Evolutionary conservation across 805 yeast species (phyloP).

Genomic region (Suhomyces tanzawaensis): DNA sequence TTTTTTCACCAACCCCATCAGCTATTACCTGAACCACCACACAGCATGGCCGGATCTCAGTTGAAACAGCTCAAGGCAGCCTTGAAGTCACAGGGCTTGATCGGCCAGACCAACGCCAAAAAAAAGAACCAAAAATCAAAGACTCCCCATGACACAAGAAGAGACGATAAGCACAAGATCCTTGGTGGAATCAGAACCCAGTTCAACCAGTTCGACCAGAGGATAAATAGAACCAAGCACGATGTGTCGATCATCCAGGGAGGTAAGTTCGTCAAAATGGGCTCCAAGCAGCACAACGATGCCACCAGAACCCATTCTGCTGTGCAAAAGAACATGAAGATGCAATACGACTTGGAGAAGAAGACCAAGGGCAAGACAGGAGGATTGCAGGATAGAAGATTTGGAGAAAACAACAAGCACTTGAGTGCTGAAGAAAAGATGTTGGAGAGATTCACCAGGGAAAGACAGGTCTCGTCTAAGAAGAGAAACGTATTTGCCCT

Average conservation of each 20-base stretch:
- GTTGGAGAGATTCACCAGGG: slow-evolving; percentile 92
- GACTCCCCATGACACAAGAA: slow-evolving; percentile 61
- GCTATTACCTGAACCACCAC: no score
- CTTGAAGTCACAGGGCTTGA: slow-evolving; percentile 71
- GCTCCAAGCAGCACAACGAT: slow-evolving; percentile 35
- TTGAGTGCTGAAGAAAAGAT: slow-evolving; percentile 88
- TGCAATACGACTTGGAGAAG: slow-evolving; percentile 64
- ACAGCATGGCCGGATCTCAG: slow-evolving; percentile 79
- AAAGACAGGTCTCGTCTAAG: slow-evolving; percentile 64
- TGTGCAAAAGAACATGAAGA: slow-evolving; percentile 43
- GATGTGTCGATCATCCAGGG: slow-evolving; percentile 43
- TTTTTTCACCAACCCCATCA: slow-evolving; percentile 4
- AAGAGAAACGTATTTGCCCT: slow-evolving; percentile 49
- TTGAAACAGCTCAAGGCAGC: slow-evolving; percentile 78
- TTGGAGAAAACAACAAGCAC: slow-evolving; percentile 76
- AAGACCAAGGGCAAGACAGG: slow-evolving; percentile 71
- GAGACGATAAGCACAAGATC: slow-evolving; percentile 63
- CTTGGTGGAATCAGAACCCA: slow-evolving; percentile 64
- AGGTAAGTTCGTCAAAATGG: slow-evolving; percentile 45
- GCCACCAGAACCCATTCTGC: slow-evolving; percentile 32
- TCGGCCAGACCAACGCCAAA: slow-evolving; percentile 78
- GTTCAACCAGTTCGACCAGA: slow-evolving; percentile 87
- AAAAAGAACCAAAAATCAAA: slow-evolving; percentile 49
- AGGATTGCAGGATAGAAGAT: slow-evolving; percentile 78
- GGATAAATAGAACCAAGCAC: slow-evolving; percentile 64